Evolutionary conservation across 2,329 filamentous ascomycete species (phyloP).

Genomic region (Chaetomiaceae sp.): DNA sequence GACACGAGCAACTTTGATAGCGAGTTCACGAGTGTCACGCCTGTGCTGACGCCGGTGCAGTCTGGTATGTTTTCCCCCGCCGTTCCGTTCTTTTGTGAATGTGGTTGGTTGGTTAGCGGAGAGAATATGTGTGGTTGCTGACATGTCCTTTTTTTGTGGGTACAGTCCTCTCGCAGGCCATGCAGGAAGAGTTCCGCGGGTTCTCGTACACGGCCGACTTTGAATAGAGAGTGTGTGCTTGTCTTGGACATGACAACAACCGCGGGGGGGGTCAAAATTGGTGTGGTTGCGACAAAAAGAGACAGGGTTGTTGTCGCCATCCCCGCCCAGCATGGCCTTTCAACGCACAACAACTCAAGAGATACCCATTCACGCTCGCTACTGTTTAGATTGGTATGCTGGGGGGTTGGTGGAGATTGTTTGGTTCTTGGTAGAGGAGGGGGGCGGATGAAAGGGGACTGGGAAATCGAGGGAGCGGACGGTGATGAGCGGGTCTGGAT

Average conservation of each 20-base stretch:
- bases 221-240: constrained; percentile 45
- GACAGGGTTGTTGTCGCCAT: no score
- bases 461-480: no score
- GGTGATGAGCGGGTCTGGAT: no score
- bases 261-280: no score
- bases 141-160: constrained; percentile 1
- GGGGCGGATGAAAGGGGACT: background rate
- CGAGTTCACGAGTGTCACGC: constrained; percentile 97
- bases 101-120: background rate
- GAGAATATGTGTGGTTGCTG: background rate
- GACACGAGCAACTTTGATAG: constrained; percentile 99
- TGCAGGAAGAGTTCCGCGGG: constrained; percentile 99
- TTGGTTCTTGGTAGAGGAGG: background rate
- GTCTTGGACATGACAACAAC: background rate
- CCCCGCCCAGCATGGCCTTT: background rate
- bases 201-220: constrained; percentile 97
- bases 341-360: background rate
- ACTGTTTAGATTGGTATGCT: background rate
- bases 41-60: constrained; percentile 93
- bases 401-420: background rate
- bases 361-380: background rate
- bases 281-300: no score
- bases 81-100: background rate
- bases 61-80: constrained; percentile 70
- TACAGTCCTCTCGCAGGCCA: constrained; percentile 88